Evolutionary conservation across 495 filamentous ascomycete genomes (phyloP), one percentile per base, ranked within the genome.

Genomic region (Cladorrhinum samala): DNA sequence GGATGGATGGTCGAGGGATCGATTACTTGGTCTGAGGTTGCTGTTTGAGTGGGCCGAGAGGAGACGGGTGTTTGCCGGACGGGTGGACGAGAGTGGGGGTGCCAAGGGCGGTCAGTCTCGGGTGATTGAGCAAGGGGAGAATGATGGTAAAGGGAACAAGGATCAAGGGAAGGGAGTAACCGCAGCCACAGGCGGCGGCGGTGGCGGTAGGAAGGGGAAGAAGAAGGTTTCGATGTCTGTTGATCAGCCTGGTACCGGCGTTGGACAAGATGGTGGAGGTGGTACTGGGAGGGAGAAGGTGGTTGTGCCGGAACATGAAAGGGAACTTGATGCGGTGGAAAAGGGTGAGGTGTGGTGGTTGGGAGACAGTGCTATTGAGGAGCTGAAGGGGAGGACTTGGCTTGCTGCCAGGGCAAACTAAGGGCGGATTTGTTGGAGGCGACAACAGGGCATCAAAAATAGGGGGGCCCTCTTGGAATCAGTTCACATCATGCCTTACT

Each of bases 41-140:
- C 64, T 98, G 42, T 93, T 96, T 68, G 85, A 85, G 55, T 96
- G 90, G 88, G 78, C 83, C 2, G 88, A 80, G 60, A 59, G 71
- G 63, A 68, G 67, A 36, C 58, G 54, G 1, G 21, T 46, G 20
- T 58, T 49, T 56, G 39, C 18, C 14, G 36, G 19, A 27, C 24
- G 21, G 56, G 47, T 5, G 43, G 30, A n/a, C 33, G 43, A 30
- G 23, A 39, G 41, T 13, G 14, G n/a, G 25, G 37, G 41, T 42
- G 40, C 20, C 2, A 16, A 30, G 23, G 16, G 50, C 46, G 40
- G 20, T 24, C 30, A 19, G 3, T 57, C 56, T 65, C 44, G 2
- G 14, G 45, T 18, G 17, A 17, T 4, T 18, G n/a, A 41, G 39
- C 7, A 14, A 8, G 6, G 5, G 39, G 13, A n/a, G n/a, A 5